phyloP scores from a whole-genome alignment of 371 early-diverging fungal genomes.

The Circinella umbellata region DNA sequence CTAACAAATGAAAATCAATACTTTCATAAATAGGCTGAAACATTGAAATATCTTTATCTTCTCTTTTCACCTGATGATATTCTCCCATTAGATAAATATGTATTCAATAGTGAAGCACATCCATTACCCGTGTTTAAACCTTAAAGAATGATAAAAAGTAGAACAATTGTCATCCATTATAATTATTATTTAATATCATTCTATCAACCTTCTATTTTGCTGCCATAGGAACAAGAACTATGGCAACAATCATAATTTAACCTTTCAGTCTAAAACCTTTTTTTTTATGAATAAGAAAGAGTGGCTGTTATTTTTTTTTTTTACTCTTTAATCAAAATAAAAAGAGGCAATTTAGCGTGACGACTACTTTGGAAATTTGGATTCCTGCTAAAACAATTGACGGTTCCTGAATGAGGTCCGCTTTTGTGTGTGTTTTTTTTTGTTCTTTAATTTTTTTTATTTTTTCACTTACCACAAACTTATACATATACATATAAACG shows the following conservation, averaged over 20 bases:
- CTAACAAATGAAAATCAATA: not conserved
- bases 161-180: not conserved
- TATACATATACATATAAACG: not conserved
- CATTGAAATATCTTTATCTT: conserved; percentile 93
- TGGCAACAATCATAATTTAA: no score
- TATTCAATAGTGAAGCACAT: conserved; percentile 92
- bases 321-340: no score
- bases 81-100: conserved; percentile 80
- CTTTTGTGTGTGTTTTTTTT: not conserved
- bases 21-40: conserved; percentile 74
- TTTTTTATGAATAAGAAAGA: no score
- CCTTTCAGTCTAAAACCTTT: no score
- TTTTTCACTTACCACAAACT: not conserved
- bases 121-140: conserved; percentile 69
- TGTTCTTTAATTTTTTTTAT: not conserved
- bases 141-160: not conserved
- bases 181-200: no score
- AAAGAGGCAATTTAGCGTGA: no score
- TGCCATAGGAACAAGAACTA: no score
- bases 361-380: no score
- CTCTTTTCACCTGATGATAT: conserved; percentile 75
- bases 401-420: no score
- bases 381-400: no score
- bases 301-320: no score
- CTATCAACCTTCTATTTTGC: no score